Evolutionary conservation across 306 rosid genomes (phyloP), one percentile per base, ranked within the genome.

Genomic region (Medicago ruthenica): DNA sequence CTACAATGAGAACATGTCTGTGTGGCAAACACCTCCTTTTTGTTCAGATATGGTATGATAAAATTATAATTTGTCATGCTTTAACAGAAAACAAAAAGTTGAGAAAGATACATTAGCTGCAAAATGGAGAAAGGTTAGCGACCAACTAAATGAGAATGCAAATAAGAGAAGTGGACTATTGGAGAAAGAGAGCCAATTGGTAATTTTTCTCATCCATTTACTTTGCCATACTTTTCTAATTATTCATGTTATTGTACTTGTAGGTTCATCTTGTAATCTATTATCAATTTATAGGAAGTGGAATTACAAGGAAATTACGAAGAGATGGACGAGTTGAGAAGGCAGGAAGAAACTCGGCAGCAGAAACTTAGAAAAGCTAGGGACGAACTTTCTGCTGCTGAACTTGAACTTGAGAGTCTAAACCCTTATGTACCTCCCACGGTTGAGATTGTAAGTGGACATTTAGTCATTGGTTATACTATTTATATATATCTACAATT

Each of bases 241-340:
- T 42, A 44, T 62, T 39, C 31, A 48, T 71, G 71, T 12, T 55
- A 16, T 65, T 74, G 47, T 59, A 40, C 73, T 42, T 65, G 69
- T 79, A 67, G 53, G 51, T 83, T 76, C 80, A 73, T 73, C 59
- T 41, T 75, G 75, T 70, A 20, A 21, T 60, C 63, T 40, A 36
- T 80, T 50, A 20, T 76, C 76, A 70, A 40, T 74, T 66, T 66
- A 15, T 75, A 95, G 98, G 96, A 76, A 40, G 94, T 86, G 27
- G 85, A 84, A 83, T 84, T 86, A 45, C 74, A 70, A 68, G 96
- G 91, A 47, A 89, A 85, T 50, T 83, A 86, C 84, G 85, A 81
- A 10, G 89, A 87, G 78, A 92, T 95, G 95, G 96, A 90, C 67
- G 96, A 87, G 6, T 67, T 89, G 82, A 86, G 64, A 84, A 87